phyloP scores from a whole-genome alignment of 1,139 yeast species.

The Saccharomyces hybrid region DNA sequence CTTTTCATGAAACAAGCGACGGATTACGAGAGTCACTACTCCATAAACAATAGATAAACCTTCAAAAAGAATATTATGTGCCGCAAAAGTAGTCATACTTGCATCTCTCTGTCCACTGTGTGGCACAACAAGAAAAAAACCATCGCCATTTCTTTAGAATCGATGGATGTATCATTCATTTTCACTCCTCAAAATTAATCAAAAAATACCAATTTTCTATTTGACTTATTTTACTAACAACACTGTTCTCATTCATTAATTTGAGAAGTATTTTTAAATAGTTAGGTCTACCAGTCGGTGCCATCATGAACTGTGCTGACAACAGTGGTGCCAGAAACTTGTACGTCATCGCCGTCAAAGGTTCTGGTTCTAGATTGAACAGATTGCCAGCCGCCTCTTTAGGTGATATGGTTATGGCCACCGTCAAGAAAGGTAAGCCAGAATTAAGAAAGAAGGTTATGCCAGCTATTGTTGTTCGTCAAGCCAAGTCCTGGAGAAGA shows the following conservation, averaged over 20 bases:
- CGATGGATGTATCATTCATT: background rate
- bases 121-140: background rate
- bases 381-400: slow-evolving; percentile 99
- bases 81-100: no score
- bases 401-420: slow-evolving; percentile 99
- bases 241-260: slow-evolving; percentile 2
- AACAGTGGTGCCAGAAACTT: slow-evolving; percentile 99
- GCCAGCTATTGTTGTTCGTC: slow-evolving; percentile 99
- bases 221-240: slow-evolving; percentile 26
- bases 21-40: no score
- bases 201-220: background rate
- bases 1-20: background rate
- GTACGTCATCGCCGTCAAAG: slow-evolving; percentile 97
- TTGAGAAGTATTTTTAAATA: slow-evolving; percentile 25
- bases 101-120: background rate
- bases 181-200: background rate
- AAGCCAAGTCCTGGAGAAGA: slow-evolving; percentile 99
- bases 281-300: slow-evolving; percentile 99
- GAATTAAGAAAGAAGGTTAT: slow-evolving; percentile 99
- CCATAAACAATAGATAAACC: no score
- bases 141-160: background rate
- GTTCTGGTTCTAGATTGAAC: slow-evolving; percentile 98
- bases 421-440: slow-evolving; percentile 99
- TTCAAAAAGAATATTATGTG: no score
- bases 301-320: slow-evolving; percentile 99